A percentile compares a stretch with the other conserved stretches of the same genome.
These are phyloP conservation scores for Dinochytrium kinnereticum DNA, from an alignment of 371 early-diverging fungal genomes.

Conservation along the genomic window DNA sequence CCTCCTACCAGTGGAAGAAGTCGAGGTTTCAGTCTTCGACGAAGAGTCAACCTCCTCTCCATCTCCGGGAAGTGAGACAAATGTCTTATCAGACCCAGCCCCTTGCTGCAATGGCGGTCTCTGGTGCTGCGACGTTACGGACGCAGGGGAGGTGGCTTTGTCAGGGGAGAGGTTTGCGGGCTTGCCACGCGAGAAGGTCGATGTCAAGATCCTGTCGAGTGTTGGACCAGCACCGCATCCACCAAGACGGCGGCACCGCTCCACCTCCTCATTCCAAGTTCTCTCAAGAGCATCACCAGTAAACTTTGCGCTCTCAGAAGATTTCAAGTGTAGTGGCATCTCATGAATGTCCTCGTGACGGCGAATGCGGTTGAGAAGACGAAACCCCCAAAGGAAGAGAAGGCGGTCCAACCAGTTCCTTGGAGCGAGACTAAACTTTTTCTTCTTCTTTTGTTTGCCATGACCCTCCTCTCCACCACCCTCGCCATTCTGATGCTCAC, in stretches of 20 bases:
- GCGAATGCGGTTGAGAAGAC: conserved; percentile 46
- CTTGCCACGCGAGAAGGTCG: background rate
- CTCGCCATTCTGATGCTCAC: background rate
- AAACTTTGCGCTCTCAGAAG: conserved; percentile 51
- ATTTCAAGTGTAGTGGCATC: conserved; percentile 43
- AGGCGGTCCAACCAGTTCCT: conserved; percentile 53
- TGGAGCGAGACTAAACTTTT: conserved; percentile 44
- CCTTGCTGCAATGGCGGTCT: background rate
- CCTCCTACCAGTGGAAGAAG: conserved; percentile 31
- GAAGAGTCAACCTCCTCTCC: background rate
- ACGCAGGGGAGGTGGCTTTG: background rate
- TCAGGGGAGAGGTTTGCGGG: background rate
- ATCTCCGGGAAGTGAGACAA: background rate
- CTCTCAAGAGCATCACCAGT: conserved; percentile 57
- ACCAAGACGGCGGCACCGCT: background rate
- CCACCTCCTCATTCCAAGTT: conserved; percentile 55
- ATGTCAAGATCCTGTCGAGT: background rate
- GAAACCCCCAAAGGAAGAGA: conserved; percentile 63
- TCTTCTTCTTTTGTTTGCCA: background rate
- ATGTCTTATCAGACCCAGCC: background rate
- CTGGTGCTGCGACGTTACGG: background rate
- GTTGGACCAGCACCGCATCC: background rate
- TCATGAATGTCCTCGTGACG: conserved; percentile 48
- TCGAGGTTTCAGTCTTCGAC: background rate
- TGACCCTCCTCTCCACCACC: background rate